Conservation (phyloP, 1,284 basidiomycete genomes). For the Tilletia caries region DNA sequence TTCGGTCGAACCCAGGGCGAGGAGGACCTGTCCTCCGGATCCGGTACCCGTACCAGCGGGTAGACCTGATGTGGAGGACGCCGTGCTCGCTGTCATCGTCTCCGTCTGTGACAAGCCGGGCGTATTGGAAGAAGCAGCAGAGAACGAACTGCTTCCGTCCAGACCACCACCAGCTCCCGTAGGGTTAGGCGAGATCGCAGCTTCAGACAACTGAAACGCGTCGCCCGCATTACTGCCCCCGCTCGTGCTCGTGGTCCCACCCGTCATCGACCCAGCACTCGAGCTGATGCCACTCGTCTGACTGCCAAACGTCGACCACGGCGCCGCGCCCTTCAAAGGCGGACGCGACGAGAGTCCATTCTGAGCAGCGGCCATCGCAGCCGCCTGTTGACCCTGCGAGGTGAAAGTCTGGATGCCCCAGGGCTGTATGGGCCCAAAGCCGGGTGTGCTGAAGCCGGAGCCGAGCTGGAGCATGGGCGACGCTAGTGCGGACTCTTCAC, state of each 20-base stretch:
- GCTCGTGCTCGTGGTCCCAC: neutral
- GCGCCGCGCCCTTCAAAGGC: neutral
- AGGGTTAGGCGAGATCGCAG: neutral
- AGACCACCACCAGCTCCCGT: neutral
- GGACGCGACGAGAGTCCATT: slow-evolving; percentile 9
- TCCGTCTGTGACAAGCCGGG: neutral
- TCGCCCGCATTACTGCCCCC: neutral
- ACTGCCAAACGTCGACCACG: slow-evolving; percentile 2
- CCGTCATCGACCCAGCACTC: neutral
- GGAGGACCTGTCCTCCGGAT: neutral
- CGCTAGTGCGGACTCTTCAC: neutral
- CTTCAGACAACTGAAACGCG: neutral
- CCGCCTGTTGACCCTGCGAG: slow-evolving; percentile 3
- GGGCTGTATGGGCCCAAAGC: slow-evolving; percentile 1
- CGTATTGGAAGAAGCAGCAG: too few relatives aligned
- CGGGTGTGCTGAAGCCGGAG: neutral
- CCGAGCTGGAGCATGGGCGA: neutral
- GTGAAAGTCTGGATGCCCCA: neutral
- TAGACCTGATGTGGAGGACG: neutral
- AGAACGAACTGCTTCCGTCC: neutral
- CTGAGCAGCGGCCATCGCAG: neutral
- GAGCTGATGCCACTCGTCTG: slow-evolving; percentile 3
- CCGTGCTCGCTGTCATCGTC: neutral
- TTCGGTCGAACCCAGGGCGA: neutral
- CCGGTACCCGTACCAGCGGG: too few relatives aligned